phyloP scores from a whole-genome alignment of 1,284 basidiomycete genomes.

The Pterula multifida region DNA sequence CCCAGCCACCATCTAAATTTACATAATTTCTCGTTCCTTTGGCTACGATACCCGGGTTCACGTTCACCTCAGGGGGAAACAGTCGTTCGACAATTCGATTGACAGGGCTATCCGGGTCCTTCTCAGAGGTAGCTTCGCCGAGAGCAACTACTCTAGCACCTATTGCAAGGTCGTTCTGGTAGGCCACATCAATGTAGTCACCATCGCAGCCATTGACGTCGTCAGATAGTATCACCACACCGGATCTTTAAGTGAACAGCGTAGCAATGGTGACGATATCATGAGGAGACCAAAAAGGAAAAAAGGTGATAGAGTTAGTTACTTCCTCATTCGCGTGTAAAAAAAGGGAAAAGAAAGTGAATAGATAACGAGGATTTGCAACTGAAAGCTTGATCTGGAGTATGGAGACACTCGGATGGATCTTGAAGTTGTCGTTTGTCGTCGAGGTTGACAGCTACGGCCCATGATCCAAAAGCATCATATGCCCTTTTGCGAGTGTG shows the following conservation, averaged over 20 bases:
- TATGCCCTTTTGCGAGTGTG: too few relatives aligned
- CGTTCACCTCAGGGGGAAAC: conserved; percentile 29
- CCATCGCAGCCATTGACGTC: conserved; percentile 7
- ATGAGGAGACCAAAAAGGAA: not conserved
- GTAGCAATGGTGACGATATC: too few relatives aligned
- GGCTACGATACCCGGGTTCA: conserved; percentile 21
- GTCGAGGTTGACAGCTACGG: not conserved
- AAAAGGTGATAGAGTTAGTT: not conserved
- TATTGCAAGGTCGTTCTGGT: conserved; percentile 43
- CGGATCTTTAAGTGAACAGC: conserved; percentile 32
- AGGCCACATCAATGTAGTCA: conserved; percentile 36
- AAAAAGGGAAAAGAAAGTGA: conserved; percentile 2
- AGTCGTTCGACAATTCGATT: conserved; percentile 4
- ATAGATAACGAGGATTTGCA: conserved; percentile 2
- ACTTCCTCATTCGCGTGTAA: not conserved
- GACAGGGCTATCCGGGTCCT: conserved; percentile 6
- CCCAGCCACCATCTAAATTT: conserved; percentile 81
- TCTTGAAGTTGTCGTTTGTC: not conserved
- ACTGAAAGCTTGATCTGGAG: conserved; percentile 1
- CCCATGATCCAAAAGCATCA: too few relatives aligned
- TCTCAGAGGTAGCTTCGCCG: conserved; percentile 24
- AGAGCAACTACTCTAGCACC: conserved; percentile 37
- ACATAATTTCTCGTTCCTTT: conserved; percentile 38
- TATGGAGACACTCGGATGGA: not conserved
- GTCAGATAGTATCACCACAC: conserved; percentile 37